These are phyloP conservation scores for Cyberlindnera meyerae DNA, from an alignment of 805 yeast species.

Conservation along the genomic window DNA sequence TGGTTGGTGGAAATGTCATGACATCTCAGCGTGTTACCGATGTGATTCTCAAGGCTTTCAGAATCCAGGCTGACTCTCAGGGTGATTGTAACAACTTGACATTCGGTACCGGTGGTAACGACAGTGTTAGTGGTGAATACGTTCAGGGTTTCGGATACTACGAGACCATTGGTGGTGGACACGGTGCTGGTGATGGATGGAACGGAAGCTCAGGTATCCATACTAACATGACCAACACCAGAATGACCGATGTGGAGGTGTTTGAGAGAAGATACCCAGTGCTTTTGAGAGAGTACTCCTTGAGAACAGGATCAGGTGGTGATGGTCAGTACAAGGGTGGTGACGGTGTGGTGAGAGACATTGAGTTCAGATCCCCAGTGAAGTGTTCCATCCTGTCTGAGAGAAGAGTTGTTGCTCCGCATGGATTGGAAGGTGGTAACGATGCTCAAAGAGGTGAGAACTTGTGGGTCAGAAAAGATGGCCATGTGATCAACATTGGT, in stretches of 20 bases:
- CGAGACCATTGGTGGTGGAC: conserved; percentile 94
- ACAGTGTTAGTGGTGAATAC: conserved; percentile 40
- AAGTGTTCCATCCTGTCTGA: conserved; percentile 82
- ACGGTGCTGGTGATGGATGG: conserved; percentile 89
- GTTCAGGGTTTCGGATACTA: conserved; percentile 79
- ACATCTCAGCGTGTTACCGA: conserved; percentile 93
- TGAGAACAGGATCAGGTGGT: conserved; percentile 79
- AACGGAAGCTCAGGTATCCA: conserved; percentile 87
- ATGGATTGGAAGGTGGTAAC: conserved; percentile 80
- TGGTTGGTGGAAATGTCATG: conserved; percentile 92
- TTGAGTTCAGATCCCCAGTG: conserved; percentile 69
- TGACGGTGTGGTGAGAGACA: conserved; percentile 79
- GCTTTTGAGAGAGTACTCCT: conserved; percentile 61
- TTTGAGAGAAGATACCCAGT: conserved; percentile 89
- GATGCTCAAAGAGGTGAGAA: conserved; percentile 73
- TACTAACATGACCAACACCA: conserved; percentile 89
- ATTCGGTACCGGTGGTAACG: conserved; percentile 74
- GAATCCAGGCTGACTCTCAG: conserved; percentile 91
- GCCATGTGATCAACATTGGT: conserved; percentile 47
- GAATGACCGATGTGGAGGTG: conserved; percentile 87
- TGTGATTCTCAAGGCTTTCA: conserved; percentile 79
- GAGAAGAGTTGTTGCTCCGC: conserved; percentile 79
- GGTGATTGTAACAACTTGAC: conserved; percentile 94
- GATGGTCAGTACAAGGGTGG: conserved; percentile 71
- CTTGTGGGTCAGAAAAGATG: conserved; percentile 40